Evolutionary conservation across 371 early-diverging fungal genomes (phyloP).

Genomic region (Circinella minor): DNA sequence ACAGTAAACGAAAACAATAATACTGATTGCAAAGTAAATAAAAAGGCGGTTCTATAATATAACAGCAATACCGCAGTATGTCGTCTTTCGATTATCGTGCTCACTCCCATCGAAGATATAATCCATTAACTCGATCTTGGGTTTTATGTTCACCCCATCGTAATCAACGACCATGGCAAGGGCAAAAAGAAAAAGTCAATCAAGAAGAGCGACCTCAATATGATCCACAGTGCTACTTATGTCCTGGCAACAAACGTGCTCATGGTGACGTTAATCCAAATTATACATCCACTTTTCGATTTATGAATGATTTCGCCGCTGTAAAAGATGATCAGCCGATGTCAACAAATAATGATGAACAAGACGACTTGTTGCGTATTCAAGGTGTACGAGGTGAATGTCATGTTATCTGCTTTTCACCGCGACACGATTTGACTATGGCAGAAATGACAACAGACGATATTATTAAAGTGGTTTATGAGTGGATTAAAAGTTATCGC

Average conservation of each 20-base stretch:
- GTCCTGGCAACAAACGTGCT: slow-evolving; percentile 85
- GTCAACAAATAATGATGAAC: slow-evolving; percentile 38
- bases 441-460: slow-evolving; percentile 78
- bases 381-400: slow-evolving; percentile 82
- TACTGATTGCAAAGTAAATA: neutral
- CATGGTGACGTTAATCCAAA: slow-evolving; percentile 76
- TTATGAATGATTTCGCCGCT: slow-evolving; percentile 91
- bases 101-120: slow-evolving; percentile 86
- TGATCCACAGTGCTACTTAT: slow-evolving; percentile 85
- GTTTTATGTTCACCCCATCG: slow-evolving; percentile 95
- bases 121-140: slow-evolving; percentile 88
- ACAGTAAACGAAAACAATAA: neutral
- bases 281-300: slow-evolving; percentile 80
- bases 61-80: too few relatives aligned
- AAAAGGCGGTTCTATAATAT: too few relatives aligned
- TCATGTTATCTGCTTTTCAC: slow-evolving; percentile 90
- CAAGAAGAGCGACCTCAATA: slow-evolving; percentile 59
- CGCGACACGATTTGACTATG: slow-evolving; percentile 86
- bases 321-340: slow-evolving; percentile 59
- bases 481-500: slow-evolving; percentile 73
- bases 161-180: slow-evolving; percentile 93
- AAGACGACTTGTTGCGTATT: slow-evolving; percentile 60
- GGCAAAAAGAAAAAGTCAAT: slow-evolving; percentile 63
- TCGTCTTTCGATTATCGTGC: slow-evolving; percentile 36
- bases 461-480: slow-evolving; percentile 70